These are phyloP conservation scores for Spergularia bocconei DNA, from an alignment of 148 eudicot species.

Conservation along the genomic window DNA sequence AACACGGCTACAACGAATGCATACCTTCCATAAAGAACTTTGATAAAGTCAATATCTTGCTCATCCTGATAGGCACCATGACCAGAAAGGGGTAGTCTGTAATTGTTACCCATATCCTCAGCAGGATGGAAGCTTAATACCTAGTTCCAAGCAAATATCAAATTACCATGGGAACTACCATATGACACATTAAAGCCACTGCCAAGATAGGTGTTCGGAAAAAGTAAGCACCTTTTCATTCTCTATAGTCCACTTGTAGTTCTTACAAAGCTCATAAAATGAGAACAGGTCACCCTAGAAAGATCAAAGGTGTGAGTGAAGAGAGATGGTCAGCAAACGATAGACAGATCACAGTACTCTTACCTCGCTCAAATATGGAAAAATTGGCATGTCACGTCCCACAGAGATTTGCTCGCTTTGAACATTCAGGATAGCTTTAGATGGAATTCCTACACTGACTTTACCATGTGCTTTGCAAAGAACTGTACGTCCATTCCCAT, in stretches of 20 bases:
- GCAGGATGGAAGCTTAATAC: conserved; percentile 51
- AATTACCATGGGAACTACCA: conserved; percentile 15
- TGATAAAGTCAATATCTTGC: conserved; percentile 41
- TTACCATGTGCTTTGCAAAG: conserved; percentile 59
- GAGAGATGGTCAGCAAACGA: conserved; percentile 9
- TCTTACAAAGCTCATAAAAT: conserved; percentile 73
- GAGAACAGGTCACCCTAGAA: conserved; percentile 79
- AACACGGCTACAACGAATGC: neutral
- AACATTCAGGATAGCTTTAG: conserved; percentile 55
- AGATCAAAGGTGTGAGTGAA: conserved; percentile 24
- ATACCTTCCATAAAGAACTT: conserved; percentile 59
- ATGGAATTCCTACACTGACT: conserved; percentile 72
- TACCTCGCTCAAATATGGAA: conserved; percentile 67
- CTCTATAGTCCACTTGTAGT: conserved; percentile 68
- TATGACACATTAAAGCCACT: neutral
- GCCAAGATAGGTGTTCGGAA: neutral
- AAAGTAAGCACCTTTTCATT: conserved; percentile 45
- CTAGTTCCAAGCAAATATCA: conserved; percentile 29
- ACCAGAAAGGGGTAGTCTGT: conserved; percentile 15
- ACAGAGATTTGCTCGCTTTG: conserved; percentile 77
- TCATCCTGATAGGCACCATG: conserved; percentile 30
- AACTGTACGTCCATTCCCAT: conserved; percentile 48
- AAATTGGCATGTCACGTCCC: conserved; percentile 65
- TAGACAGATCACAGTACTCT: conserved; percentile 17
- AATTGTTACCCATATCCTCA: conserved; percentile 24